phyloP scores from a whole-genome alignment of 1,284 basidiomycete genomes.

The Cryptococcus maquisensis region DNA sequence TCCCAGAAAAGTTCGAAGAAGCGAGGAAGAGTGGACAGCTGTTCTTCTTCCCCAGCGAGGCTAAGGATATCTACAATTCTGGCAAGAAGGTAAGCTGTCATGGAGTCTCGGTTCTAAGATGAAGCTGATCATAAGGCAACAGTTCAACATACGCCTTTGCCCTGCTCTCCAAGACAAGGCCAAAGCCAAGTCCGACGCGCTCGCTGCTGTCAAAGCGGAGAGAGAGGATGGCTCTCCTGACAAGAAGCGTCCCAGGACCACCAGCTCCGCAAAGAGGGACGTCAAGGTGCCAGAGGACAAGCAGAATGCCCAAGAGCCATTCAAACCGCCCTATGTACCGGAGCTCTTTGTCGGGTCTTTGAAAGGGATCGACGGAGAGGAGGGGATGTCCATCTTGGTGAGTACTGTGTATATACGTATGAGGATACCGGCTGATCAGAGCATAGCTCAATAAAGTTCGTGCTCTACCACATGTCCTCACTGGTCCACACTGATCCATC shows the following conservation, averaged over 20 bases:
- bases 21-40: constrained; percentile 66
- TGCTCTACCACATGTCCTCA: background rate
- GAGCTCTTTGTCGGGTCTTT: constrained; percentile 70
- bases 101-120: too few species aligned
- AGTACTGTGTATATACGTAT: constrained; percentile 34
- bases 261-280: constrained; percentile 1
- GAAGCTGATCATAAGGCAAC: background rate
- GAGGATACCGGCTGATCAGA: background rate
- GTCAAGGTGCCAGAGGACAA: constrained; percentile 24
- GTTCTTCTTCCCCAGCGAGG: constrained; percentile 68
- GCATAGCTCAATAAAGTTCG: constrained; percentile 64
- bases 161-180: constrained; percentile 71
- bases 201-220: constrained; percentile 15
- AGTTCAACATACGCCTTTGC: constrained; percentile 79
- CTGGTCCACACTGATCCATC: background rate
- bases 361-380: constrained; percentile 58
- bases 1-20: constrained; percentile 59
- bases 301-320: constrained; percentile 59
- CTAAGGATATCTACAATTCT: constrained; percentile 58
- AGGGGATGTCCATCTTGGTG: constrained; percentile 70
- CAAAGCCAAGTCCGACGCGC: constrained; percentile 31
- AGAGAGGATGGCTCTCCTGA: constrained; percentile 18
- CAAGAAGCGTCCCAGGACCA: constrained; percentile 31
- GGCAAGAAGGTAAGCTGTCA: constrained; percentile 63
- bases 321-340: constrained; percentile 71